Percentiles rank a stretch among this genome's conserved stretches.
These are phyloP conservation scores for Picea glauca DNA, from an alignment of 75 land plant genomes.

Conservation along the genomic window DNA sequence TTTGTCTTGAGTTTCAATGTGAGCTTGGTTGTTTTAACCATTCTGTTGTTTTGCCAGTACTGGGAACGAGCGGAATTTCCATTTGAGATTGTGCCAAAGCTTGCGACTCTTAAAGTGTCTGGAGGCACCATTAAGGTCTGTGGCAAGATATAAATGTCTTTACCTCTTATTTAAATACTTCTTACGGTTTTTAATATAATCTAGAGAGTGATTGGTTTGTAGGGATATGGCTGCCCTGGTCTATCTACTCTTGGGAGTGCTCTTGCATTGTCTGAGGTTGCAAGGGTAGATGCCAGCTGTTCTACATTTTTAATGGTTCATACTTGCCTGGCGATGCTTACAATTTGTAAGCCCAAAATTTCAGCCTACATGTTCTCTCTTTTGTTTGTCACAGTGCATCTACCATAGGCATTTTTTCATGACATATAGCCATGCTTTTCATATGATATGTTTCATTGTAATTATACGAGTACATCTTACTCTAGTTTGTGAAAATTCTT, in stretches of 20 bases:
- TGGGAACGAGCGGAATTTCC: constrained; percentile 96
- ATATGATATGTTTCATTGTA: not conserved
- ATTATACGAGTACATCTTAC: not conserved
- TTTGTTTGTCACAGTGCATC: not conserved
- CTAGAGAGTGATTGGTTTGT: constrained; percentile 3
- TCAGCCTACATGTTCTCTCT: not conserved
- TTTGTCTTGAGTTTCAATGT: not conserved
- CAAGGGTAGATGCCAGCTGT: constrained; percentile 92
- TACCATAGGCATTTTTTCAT: not conserved
- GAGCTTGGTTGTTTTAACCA: not conserved
- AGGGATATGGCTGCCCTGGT: constrained; percentile 94
- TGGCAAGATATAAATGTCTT: not conserved
- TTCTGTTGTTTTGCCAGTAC: constrained; percentile 36
- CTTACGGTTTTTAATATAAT: not conserved
- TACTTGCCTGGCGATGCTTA: constrained; percentile 86
- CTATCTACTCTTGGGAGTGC: constrained; percentile 75
- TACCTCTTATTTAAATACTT: not conserved
- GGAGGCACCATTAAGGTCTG: constrained; percentile 94
- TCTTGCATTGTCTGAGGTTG: constrained; percentile 58
- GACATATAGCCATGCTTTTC: not conserved
- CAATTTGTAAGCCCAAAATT: constrained; percentile 56
- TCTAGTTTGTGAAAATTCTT: not conserved
- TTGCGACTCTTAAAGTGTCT: constrained; percentile 57
- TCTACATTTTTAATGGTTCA: constrained; percentile 87
- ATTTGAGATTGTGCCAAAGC: constrained; percentile 75